Conservation (phyloP, 2,329 filamentous ascomycete genomes). For the Dactylellina leptospora region DNA sequence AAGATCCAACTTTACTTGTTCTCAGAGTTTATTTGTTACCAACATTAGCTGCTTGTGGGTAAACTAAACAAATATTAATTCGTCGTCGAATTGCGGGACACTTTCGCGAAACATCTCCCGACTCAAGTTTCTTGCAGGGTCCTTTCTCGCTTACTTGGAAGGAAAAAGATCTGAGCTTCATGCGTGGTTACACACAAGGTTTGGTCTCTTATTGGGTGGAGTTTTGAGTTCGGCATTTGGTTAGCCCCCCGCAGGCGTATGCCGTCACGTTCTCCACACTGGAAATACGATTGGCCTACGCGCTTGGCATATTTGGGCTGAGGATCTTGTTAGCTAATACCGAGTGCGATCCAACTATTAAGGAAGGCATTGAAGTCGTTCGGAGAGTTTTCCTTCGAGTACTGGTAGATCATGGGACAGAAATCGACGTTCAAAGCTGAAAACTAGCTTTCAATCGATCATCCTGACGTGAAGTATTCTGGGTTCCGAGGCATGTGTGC, state of each 20-base stretch:
- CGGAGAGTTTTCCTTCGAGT: too few species aligned
- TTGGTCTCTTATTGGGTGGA: background rate
- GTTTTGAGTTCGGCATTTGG: background rate
- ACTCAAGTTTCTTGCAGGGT: background rate
- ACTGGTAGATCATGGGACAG: too few species aligned
- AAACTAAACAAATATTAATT: background rate
- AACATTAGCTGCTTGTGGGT: background rate
- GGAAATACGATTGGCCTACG: background rate
- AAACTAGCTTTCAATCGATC: too few species aligned
- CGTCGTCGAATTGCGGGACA: slow-evolving; percentile 5
- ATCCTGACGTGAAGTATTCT: too few species aligned
- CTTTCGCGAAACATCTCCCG: slow-evolving; percentile 1
- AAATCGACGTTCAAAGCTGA: too few species aligned
- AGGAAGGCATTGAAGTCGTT: too few species aligned
- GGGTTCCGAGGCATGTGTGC: too few species aligned
- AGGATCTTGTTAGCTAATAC: too few species aligned
- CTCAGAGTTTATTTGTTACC: background rate
- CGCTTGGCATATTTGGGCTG: too few species aligned
- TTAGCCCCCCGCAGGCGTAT: background rate
- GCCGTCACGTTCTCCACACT: background rate
- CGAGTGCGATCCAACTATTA: too few species aligned
- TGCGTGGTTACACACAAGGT: slow-evolving; percentile 2
- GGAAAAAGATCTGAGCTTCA: background rate
- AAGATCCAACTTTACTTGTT: background rate
- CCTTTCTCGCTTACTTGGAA: background rate